Conservation (phyloP, 768 basidiomycete genomes). For the Suillus decipiens region DNA sequence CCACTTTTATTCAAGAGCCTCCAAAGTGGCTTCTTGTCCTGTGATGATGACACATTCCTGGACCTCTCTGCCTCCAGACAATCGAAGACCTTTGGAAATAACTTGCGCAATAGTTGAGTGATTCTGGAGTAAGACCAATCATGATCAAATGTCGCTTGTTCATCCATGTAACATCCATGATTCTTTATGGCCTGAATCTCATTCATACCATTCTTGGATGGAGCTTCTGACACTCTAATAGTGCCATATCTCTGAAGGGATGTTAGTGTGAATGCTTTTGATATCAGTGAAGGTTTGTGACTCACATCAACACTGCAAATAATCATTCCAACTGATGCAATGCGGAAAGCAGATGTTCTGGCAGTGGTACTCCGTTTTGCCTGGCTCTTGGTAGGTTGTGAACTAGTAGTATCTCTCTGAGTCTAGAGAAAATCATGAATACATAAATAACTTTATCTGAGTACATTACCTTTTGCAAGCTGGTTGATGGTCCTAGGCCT, state of each 20-base stretch:
- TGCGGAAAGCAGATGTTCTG: too few species aligned
- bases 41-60: too few species aligned
- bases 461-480: neutral
- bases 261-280: neutral
- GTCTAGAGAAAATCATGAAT: too few species aligned
- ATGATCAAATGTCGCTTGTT: neutral
- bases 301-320: slow-evolving; percentile 1
- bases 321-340: neutral
- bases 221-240: neutral
- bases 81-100: neutral
- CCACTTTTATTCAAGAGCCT: neutral
- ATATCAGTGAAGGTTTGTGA: neutral
- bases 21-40: neutral
- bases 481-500: neutral
- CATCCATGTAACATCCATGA: neutral
- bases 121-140: neutral
- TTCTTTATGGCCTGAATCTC: slow-evolving; percentile 9
- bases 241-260: neutral
- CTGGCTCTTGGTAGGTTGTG: too few species aligned
- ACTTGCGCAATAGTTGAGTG: neutral
- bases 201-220: neutral
- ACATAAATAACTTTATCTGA: too few species aligned
- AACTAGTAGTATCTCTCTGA: too few species aligned
- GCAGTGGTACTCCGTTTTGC: too few species aligned
- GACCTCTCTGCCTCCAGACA: neutral